These are phyloP conservation scores for Pachysolen tannophilus DNA, from an alignment of 805 yeast species.

Conservation along the genomic window DNA sequence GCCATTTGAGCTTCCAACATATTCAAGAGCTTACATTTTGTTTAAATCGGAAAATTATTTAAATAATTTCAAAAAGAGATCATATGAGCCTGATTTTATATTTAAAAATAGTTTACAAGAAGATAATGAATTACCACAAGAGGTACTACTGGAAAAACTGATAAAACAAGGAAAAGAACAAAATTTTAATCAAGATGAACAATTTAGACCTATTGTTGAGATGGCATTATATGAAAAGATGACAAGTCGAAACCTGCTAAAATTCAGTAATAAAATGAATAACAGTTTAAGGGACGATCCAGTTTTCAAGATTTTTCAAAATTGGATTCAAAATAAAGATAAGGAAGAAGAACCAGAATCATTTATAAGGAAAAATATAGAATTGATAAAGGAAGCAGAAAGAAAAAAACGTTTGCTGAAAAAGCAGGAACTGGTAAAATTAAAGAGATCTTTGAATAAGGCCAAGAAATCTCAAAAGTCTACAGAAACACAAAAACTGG, in stretches of 20 bases:
- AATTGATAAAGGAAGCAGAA: slow-evolving; percentile 7
- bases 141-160: slow-evolving; percentile 19
- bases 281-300: slow-evolving; percentile 13
- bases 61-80: slow-evolving; percentile 19
- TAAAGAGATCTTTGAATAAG: not conserved
- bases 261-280: not conserved
- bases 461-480: slow-evolving; percentile 2
- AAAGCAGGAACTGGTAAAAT: not conserved
- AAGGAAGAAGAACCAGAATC: slow-evolving; percentile 5
- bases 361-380: not conserved
- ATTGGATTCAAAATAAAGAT: slow-evolving; percentile 14
- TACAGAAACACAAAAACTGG: slow-evolving; percentile 10
- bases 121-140: not conserved
- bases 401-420: not conserved
- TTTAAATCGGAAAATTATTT: slow-evolving; percentile 23
- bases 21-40: slow-evolving; percentile 33
- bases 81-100: slow-evolving; percentile 18
- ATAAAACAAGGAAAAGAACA: not conserved
- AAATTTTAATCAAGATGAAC: slow-evolving; percentile 18
- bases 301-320: slow-evolving; percentile 15
- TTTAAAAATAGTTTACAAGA: slow-evolving; percentile 14
- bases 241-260: slow-evolving; percentile 11
- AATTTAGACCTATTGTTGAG: slow-evolving; percentile 26
- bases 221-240: slow-evolving; percentile 25
- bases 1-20: slow-evolving; percentile 30